These are phyloP conservation scores for Ascoidea asiatica DNA, from an alignment of 805 yeast species.

Conservation along the genomic window DNA sequence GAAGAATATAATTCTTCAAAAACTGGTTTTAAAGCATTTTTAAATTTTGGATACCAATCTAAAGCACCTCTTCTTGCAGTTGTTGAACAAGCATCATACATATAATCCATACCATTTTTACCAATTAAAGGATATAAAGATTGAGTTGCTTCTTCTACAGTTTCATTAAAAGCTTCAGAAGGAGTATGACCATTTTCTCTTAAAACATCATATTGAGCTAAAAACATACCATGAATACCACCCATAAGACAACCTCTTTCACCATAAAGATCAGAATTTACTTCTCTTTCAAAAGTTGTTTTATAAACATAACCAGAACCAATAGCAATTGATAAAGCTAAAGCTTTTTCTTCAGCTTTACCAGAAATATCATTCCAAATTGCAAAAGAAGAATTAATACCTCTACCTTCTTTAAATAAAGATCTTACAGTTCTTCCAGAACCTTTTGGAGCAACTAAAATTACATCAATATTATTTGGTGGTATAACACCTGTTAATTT, in stretches of 20 bases:
- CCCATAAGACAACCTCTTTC: slow-evolving; percentile 99
- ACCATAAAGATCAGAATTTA: slow-evolving; percentile 97
- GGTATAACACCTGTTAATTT: slow-evolving; percentile 93
- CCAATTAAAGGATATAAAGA: slow-evolving; percentile 98
- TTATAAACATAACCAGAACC: slow-evolving; percentile 99
- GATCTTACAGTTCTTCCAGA: slow-evolving; percentile 99
- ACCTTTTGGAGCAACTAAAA: slow-evolving; percentile 99
- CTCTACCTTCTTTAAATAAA: slow-evolving; percentile 99
- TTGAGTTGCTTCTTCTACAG: slow-evolving; percentile 99
- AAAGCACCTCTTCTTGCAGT: slow-evolving; percentile 99
- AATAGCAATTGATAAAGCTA: slow-evolving; percentile 96
- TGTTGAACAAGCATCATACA: slow-evolving; percentile 99
- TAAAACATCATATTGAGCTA: slow-evolving; percentile 98
- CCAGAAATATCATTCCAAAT: slow-evolving; percentile 99
- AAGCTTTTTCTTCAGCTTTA: slow-evolving; percentile 97
- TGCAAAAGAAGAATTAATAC: slow-evolving; percentile 99
- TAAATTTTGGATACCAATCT: slow-evolving; percentile 99
- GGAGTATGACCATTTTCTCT: slow-evolving; percentile 99
- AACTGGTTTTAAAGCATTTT: slow-evolving; percentile 97
- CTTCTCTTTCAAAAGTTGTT: slow-evolving; percentile 99
- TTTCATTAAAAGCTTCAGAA: slow-evolving; percentile 99
- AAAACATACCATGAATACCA: slow-evolving; percentile 99
- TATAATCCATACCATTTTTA: slow-evolving; percentile 99
- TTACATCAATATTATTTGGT: slow-evolving; percentile 90
- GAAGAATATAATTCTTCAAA: slow-evolving; percentile 92